These are phyloP conservation scores for Salicornia ramosissima DNA, from an alignment of 148 eudicot species.

Conservation along the genomic window DNA sequence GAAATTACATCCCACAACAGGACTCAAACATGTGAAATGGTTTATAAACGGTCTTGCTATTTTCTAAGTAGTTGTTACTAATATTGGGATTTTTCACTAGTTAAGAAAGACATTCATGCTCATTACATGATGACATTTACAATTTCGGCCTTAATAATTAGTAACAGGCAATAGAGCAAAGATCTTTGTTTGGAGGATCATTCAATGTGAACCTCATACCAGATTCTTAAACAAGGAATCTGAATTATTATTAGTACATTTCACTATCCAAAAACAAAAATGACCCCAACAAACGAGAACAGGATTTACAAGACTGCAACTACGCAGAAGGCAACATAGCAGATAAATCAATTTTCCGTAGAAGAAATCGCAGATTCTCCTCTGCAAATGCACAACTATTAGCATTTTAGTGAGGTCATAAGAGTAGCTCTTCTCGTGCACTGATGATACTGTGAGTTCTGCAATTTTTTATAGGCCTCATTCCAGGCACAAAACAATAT, in stretches of 20 bases:
- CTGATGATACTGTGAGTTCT: neutral
- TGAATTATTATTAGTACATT: too few species aligned
- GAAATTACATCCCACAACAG: neutral
- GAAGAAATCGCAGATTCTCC: neutral
- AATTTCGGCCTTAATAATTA: neutral
- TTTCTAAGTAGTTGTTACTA: conserved; percentile 12
- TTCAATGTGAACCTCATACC: conserved; percentile 12
- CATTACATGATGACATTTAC: conserved; percentile 8
- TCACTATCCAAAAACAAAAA: too few species aligned
- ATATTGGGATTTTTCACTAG: conserved; percentile 3
- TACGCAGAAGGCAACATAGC: neutral
- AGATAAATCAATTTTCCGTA: neutral
- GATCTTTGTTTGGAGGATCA: conserved; percentile 16
- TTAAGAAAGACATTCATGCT: conserved; percentile 12
- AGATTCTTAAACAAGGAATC: neutral
- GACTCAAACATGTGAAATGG: conserved; percentile 20
- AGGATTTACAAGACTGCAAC: neutral
- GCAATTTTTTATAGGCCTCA: neutral
- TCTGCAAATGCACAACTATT: neutral
- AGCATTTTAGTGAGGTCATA: neutral
- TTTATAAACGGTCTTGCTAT: conserved; percentile 11
- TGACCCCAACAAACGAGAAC: neutral
- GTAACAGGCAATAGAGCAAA: neutral
- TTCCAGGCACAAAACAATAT: neutral
- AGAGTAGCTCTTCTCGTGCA: neutral